Evolutionary conservation across 2,329 filamentous ascomycete species (phyloP).

Genomic region (Chaetomium sp.): DNA sequence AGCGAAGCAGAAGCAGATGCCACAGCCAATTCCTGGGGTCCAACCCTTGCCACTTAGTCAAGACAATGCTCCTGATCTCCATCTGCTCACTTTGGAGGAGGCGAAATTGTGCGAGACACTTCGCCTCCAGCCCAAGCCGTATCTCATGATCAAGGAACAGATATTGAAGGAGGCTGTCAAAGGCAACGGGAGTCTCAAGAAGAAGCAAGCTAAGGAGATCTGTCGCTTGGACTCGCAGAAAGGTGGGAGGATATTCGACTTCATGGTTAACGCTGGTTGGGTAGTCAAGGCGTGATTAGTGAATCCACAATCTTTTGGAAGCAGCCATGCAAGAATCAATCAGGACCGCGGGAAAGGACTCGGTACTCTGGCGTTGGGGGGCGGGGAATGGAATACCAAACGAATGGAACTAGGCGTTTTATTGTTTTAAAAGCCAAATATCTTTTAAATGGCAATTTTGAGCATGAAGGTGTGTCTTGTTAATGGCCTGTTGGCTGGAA

Average conservation of each 20-base stretch:
- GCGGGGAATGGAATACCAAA: conserved; percentile 17
- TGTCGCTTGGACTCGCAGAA: conserved; percentile 80
- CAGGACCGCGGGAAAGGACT: not conserved
- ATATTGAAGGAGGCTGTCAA: conserved; percentile 88
- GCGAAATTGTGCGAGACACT: conserved; percentile 77
- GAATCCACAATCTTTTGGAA: too few species aligned
- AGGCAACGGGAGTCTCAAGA: conserved; percentile 80
- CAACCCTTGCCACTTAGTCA: conserved; percentile 62
- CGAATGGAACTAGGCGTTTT: not conserved
- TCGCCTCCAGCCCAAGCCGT: conserved; percentile 86
- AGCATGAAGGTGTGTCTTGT: not conserved
- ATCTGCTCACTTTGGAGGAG: conserved; percentile 80
- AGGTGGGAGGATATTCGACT: conserved; percentile 82
- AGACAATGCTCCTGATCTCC: conserved; percentile 73
- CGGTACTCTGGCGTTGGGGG: conserved; percentile 10
- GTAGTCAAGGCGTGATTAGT: conserved; percentile 61
- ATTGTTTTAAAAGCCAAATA: conserved; percentile 5
- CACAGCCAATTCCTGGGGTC: conserved; percentile 54
- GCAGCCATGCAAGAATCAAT: not conserved
- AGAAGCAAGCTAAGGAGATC: conserved; percentile 86
- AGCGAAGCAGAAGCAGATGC: conserved; percentile 45
- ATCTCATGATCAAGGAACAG: conserved; percentile 88
- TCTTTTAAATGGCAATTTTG: not conserved
- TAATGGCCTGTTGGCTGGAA: not conserved
- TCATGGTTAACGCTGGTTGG: conserved; percentile 90